Evolutionary conservation across 163 green algal species (phyloP).

Genomic region (Trebouxia gelatinosa): DNA sequence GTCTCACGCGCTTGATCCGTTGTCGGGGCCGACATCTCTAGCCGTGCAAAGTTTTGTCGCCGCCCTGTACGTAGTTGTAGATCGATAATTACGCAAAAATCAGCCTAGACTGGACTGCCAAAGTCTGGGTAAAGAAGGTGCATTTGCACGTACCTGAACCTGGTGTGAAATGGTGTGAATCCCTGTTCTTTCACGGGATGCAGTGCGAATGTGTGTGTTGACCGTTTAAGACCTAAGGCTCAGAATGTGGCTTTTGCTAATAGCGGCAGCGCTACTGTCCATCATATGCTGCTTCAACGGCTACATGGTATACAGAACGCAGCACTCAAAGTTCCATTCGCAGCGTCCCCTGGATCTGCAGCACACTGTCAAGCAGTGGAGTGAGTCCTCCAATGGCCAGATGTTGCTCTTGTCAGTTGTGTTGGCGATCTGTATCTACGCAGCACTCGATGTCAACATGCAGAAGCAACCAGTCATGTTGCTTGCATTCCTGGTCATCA

Average conservation of each 20-base stretch:
- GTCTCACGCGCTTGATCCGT: too few species aligned
- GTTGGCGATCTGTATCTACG: background rate
- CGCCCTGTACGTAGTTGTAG: background rate
- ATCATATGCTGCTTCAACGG: conserved; percentile 10
- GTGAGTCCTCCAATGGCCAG: conserved; percentile 6
- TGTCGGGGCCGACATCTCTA: too few species aligned
- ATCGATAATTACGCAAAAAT: background rate
- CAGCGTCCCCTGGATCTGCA: background rate
- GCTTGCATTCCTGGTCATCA: conserved; percentile 2
- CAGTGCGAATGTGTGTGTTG: background rate
- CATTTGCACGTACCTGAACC: background rate
- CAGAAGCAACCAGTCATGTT: background rate
- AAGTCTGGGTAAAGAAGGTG: background rate
- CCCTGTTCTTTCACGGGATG: background rate
- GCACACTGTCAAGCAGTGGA: background rate
- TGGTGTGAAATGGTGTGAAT: too few species aligned
- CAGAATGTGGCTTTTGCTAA: conserved; percentile 4
- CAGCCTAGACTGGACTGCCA: background rate
- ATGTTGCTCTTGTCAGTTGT: background rate
- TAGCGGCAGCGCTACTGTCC: background rate
- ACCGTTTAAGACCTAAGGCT: too few species aligned
- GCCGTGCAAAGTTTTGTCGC: background rate
- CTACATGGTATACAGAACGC: conserved; percentile 8
- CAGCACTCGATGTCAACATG: background rate
- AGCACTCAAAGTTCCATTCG: background rate